Evolutionary conservation across 805 yeast species (phyloP), one percentile per base, ranked within the genome.

Genomic region (Saccharomycopsis sp.): DNA sequence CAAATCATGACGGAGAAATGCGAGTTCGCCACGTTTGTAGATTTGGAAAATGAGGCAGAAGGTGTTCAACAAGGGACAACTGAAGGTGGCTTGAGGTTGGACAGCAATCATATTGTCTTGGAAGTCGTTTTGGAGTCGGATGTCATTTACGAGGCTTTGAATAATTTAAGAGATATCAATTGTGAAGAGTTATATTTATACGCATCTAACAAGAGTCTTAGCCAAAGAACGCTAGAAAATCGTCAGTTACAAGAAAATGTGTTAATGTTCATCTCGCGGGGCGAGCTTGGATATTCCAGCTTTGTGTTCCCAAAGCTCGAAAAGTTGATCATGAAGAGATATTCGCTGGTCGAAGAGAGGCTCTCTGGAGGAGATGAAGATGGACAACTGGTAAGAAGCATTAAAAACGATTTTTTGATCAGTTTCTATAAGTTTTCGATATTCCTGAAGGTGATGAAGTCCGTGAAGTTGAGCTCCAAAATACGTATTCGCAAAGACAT

Each of bases 261-360:
- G 61, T 68, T 85, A 51, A 73, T 78, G 24, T 77, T 90, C 55
- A 79, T 87, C 3, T 85, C 94, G 0, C 78, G 76, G 46, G 88
- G 92, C 9, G 87, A 84, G n/a, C 76, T 88, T 51, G 96, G 96
- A 0, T 74, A 77, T 54, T 83, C 89, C 46, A 84, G 85, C 65
- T 73, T 89, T 20, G 75, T 79, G 8, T 76, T 85, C 52, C 96
- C 96, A 0, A 79, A 77, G 60, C 68, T 90, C 34, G 92, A 87
- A 61, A 82, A 83, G 50, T 67, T 89, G 34, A 75, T 67, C n/a
- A 64, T 80, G 60, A 58, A 3, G 50, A 50, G 24, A 48, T 29
- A 20, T 53, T 29, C 37, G 5, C 37, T 29, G 37, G 37, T 5
- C 37, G 37, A 29, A 12, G 37, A 29, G 12, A 12, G 37, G 12